phyloP scores from a whole-genome alignment of 2,329 filamentous ascomycete genomes.

The Colletotrichum echinochloae region DNA sequence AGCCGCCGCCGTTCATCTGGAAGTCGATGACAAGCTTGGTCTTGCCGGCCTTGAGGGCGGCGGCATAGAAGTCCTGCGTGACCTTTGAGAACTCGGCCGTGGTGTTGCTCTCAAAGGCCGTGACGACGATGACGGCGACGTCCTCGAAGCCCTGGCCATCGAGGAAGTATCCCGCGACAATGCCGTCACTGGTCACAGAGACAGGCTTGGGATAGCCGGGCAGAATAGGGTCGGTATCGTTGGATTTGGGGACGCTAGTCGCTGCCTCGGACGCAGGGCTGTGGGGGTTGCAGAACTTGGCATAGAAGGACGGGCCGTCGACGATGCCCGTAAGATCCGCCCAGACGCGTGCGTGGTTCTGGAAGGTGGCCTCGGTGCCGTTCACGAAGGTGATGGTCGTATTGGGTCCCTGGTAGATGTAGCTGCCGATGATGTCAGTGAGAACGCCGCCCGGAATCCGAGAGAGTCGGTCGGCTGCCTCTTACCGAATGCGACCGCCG shows the following conservation, averaged over 20 bases:
- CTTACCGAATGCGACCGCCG: slow-evolving; percentile 46
- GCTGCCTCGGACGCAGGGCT: slow-evolving; percentile 14
- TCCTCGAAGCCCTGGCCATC: slow-evolving; percentile 50
- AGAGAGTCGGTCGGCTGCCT: background rate
- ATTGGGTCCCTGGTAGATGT: slow-evolving; percentile 48
- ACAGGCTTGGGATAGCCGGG: slow-evolving; percentile 47
- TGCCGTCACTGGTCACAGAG: slow-evolving; percentile 44
- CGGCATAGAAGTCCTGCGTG: slow-evolving; percentile 49
- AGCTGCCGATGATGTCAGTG: background rate
- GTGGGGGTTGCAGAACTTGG: slow-evolving; percentile 48
- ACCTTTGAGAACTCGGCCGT: slow-evolving; percentile 52
- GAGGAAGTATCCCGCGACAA: slow-evolving; percentile 51
- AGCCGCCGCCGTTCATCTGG: slow-evolving; percentile 68
- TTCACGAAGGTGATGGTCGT: slow-evolving; percentile 54
- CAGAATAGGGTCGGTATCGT: background rate
- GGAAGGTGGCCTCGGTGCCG: slow-evolving; percentile 47
- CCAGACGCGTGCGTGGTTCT: slow-evolving; percentile 49
- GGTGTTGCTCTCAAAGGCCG: slow-evolving; percentile 45
- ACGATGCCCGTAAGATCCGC: slow-evolving; percentile 47
- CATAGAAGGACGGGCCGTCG: slow-evolving; percentile 50
- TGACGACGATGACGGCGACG: slow-evolving; percentile 48
- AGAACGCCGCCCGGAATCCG: background rate
- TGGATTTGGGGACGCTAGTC: slow-evolving; percentile 8
- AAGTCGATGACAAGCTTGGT: slow-evolving; percentile 72
- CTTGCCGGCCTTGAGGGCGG: slow-evolving; percentile 60